phyloP scores from a whole-genome alignment of 306 rosid genomes.

The Acmispon strigosus region DNA sequence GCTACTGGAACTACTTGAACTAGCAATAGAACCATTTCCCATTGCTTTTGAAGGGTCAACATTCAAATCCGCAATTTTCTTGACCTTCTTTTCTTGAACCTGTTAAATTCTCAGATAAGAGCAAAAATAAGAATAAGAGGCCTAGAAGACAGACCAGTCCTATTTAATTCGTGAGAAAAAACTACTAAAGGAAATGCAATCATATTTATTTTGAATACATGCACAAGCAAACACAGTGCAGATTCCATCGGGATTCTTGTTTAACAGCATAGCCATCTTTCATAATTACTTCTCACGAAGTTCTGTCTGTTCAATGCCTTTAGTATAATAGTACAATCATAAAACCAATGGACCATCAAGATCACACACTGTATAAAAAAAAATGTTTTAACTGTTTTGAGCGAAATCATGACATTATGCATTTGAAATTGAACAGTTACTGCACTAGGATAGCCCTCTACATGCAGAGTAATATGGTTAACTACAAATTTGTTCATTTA shows the following conservation, averaged over 20 bases:
- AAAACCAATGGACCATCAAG: background rate
- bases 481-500: background rate
- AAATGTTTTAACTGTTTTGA: background rate
- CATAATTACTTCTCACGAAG: background rate
- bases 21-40: slow-evolving; percentile 74
- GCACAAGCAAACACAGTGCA: background rate
- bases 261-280: background rate
- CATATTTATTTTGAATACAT: background rate
- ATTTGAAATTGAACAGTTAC: background rate
- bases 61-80: slow-evolving; percentile 87
- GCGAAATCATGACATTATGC: background rate
- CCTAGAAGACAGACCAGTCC: slow-evolving; percentile 17
- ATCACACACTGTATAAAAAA: background rate
- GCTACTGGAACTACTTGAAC: slow-evolving; percentile 74
- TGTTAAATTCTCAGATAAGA: slow-evolving; percentile 35
- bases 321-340: background rate
- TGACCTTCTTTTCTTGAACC: slow-evolving; percentile 98
- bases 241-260: background rate
- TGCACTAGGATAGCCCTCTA: background rate
- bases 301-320: background rate
- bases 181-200: background rate
- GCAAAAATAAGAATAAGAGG: slow-evolving; percentile 9
- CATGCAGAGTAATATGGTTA: background rate
- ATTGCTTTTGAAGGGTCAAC: slow-evolving; percentile 63
- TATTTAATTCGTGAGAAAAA: background rate